These are phyloP conservation scores for Hypericum androsaemum DNA, from an alignment of 345 rosid genomes.

Conservation along the genomic window DNA sequence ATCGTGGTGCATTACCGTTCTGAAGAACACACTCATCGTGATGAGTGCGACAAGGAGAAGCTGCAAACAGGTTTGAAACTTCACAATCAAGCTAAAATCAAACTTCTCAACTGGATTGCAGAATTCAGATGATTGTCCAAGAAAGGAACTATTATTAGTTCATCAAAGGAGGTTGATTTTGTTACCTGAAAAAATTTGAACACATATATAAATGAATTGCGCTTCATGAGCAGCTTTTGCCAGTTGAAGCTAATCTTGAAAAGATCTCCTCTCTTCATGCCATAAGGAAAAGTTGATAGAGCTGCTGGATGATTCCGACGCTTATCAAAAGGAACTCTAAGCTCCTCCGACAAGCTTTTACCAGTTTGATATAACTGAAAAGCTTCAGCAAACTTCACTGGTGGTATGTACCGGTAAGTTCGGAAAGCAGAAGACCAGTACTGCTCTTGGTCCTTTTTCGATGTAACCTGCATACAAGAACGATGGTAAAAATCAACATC, in stretches of 20 bases:
- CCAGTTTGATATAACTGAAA: slow-evolving; percentile 53
- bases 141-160: neutral
- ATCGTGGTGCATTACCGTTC: slow-evolving; percentile 69
- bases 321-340: slow-evolving; percentile 68
- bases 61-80: slow-evolving; percentile 36
- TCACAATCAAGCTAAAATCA: slow-evolving; percentile 7
- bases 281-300: slow-evolving; percentile 61
- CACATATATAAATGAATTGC: slow-evolving; percentile 81
- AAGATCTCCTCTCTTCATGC: slow-evolving; percentile 58
- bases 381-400: slow-evolving; percentile 79
- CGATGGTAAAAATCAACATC: slow-evolving; percentile 8
- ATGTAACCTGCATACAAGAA: slow-evolving; percentile 49
- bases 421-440: slow-evolving; percentile 74
- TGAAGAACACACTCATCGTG: slow-evolving; percentile 94
- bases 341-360: slow-evolving; percentile 45
- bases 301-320: slow-evolving; percentile 91
- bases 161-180: neutral
- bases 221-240: slow-evolving; percentile 86
- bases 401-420: slow-evolving; percentile 73
- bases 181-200: slow-evolving; percentile 92
- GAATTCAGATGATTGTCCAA: neutral
- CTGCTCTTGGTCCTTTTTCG: slow-evolving; percentile 93
- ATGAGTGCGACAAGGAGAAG: slow-evolving; percentile 81
- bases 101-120: neutral
- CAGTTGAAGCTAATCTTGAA: slow-evolving; percentile 64